Conservation (phyloP, 305 asterid species). For the Stenogyne calaminthoides region DNA sequence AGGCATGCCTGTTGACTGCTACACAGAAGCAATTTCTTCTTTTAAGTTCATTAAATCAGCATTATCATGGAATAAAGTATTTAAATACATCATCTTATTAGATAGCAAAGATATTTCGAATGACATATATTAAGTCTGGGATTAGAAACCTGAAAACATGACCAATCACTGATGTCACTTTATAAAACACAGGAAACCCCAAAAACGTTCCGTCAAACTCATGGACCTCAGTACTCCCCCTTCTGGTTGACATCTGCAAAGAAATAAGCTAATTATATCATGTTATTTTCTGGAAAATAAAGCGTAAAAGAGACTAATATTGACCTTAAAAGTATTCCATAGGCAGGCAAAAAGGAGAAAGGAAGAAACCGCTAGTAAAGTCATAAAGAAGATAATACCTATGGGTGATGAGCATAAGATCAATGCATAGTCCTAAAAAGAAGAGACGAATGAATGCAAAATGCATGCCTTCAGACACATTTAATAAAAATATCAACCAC, state of each 20-base stretch:
- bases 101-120: conserved; percentile 18
- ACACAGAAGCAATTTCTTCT: conserved; percentile 5
- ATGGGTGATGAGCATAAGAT: conserved; percentile 4
- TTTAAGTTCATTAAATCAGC: conserved; percentile 13
- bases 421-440: conserved; percentile 2
- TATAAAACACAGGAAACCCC: conserved; percentile 68
- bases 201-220: conserved; percentile 80
- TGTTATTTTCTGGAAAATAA: conserved; percentile 7
- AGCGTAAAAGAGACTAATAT: neutral
- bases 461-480: conserved; percentile 4
- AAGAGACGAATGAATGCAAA: neutral
- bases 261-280: conserved; percentile 28
- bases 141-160: conserved; percentile 84
- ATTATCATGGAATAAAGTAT: neutral
- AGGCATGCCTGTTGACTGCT: conserved; percentile 13
- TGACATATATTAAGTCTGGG: conserved; percentile 3
- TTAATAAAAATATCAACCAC: neutral
- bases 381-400: conserved; percentile 1
- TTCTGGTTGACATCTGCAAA: conserved; percentile 76
- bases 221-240: conserved; percentile 86
- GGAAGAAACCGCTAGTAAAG: conserved; percentile 1
- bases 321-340: neutral
- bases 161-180: conserved; percentile 93
- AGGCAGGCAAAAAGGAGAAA: conserved; percentile 8
- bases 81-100: conserved; percentile 9